Evolutionary conservation across 805 yeast genomes (phyloP), one percentile per base, ranked within the genome.

Genomic region (Kockiozyma suomiensis): DNA sequence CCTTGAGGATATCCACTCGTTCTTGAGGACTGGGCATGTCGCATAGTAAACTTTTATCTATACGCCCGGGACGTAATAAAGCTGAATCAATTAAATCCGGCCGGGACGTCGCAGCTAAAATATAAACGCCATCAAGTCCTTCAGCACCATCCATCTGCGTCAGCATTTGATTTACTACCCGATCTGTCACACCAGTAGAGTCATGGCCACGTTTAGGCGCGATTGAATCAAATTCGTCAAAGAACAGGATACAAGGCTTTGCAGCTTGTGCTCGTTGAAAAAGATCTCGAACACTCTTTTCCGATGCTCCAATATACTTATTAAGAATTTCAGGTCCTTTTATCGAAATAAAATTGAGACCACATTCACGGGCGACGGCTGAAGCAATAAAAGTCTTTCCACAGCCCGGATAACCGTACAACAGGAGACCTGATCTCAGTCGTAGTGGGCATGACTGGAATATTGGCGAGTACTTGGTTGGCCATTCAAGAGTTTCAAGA

Each of bases 71-170:
- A 73, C 99, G 85, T 59, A 94, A 76, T 57, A 94, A 79, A 0
- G 99, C 99, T 1, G 97, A 87, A 72, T 94, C 99, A 65, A 94
- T 92, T 67, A 94, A 79, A 70, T 94, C 99, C 0, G 99, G 99
- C 68, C 99, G 81, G 68, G 94, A 86, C 0, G 98, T 94, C 0
- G 98, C 99, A 0, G 98, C 98, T 26, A 94, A 78, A 0, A 94
- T 97, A 71, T 94, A 93, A 1, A 94, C 98, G 2, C 98, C 97
- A 69, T 92, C 97, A 30, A 92, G 78, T 0, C 98, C 97, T 73
- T 94, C 98, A 0, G 98, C 98, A 76, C 99, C 99, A 74, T 94
- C 99, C 97, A 94, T 92, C 72, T 94, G 97, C 0, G 99, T 94
- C 69, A 94, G 81, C 84, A 94, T 83, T 72, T 94, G 99, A 74